Evolutionary conservation across 345 rosid genomes (phyloP).

Genomic region (Eucalyptus sp.): DNA sequence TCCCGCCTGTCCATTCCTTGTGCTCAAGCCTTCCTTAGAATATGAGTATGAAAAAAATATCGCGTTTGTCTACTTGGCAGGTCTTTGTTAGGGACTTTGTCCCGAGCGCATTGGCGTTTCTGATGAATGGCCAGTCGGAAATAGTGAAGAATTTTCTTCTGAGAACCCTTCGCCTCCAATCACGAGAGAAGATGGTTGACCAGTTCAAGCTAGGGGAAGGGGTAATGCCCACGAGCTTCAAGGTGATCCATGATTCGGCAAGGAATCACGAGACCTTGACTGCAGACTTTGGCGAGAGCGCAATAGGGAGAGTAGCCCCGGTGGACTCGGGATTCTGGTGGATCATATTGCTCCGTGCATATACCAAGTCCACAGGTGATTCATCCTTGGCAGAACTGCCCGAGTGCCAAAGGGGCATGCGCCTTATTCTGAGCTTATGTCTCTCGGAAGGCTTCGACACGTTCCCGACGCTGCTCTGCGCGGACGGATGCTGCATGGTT

Average conservation of each 20-base stretch:
- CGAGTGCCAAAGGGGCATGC: conserved; percentile 80
- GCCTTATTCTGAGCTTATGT: conserved; percentile 56
- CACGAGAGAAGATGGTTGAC: conserved; percentile 72
- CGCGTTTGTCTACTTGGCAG: conserved; percentile 5
- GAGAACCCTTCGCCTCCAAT: conserved; percentile 58
- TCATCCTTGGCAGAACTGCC: conserved; percentile 52
- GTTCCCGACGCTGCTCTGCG: conserved; percentile 73
- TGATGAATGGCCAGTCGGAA: conserved; percentile 80
- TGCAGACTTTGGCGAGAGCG: conserved; percentile 78
- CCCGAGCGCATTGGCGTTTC: conserved; percentile 75
- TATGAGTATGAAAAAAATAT: background rate
- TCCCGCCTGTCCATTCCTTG: background rate
- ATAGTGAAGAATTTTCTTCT: conserved; percentile 73
- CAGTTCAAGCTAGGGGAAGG: conserved; percentile 83
- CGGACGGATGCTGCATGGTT: conserved; percentile 81
- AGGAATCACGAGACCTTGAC: conserved; percentile 47
- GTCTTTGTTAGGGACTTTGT: conserved; percentile 83
- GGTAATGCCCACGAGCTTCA: conserved; percentile 87
- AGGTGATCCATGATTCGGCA: conserved; percentile 56
- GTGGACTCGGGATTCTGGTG: conserved; percentile 94
- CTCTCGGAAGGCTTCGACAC: conserved; percentile 84
- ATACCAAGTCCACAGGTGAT: conserved; percentile 72
- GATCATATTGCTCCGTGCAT: conserved; percentile 80
- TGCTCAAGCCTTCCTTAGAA: background rate
- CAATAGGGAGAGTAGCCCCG: conserved; percentile 94